Base-by-base conservation (phyloP, 257 asterid species). In the Rauvolfia tetraphylla region DNA sequence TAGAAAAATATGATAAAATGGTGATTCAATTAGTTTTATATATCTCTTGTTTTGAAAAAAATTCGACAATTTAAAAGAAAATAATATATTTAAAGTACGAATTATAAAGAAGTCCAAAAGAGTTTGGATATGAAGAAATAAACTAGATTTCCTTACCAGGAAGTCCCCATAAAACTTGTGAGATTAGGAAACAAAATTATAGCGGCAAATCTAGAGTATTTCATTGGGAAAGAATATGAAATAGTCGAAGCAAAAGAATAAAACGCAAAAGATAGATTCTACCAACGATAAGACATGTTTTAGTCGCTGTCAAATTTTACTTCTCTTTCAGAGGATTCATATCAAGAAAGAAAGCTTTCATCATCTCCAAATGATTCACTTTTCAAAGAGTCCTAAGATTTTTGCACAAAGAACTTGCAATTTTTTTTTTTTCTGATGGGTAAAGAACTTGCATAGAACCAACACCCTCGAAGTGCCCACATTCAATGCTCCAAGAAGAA, bases 331-430 rank as follows among this genome's bases (percentile, higher is more conserved):
- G 14, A 63, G 69, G 44, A 63, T 63, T 17, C 69, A 63, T 31
- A 29, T 33, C 27, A 3, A 62, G 39, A 31, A 7, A 63, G 38
- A 18, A 17, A 15, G 44, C 70, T 33, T 33, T 13, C 31, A 65
- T 65, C 44, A 65, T 65, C 69, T 33, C 41, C n/a, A 62, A 62
- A 62, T 31, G 41, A 23, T 57, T 57, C 63, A 57, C 63, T 59
- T 13, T 6, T 5, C 17, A 27, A 0, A 59, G 12, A 44, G 49
- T 44, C 54, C 20, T 1, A 11, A 20, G 22, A 15, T 49, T 49
- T 49, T 49, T 38, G 44, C 44, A 44, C 2, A 10, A 42, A n/a
- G n/a, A n/a, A n/a, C n/a, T n/a, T n/a, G n/a, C n/a, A n/a, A n/a
- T 41, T 41, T 41, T 41, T 41, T 41, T 41, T 41, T 41, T 41